A percentile compares a stretch with the other conserved stretches of the same genome.
These are phyloP conservation scores for Gracilaria domingensis DNA, from an alignment of 23 red algal genomes.

Conservation along the genomic window DNA sequence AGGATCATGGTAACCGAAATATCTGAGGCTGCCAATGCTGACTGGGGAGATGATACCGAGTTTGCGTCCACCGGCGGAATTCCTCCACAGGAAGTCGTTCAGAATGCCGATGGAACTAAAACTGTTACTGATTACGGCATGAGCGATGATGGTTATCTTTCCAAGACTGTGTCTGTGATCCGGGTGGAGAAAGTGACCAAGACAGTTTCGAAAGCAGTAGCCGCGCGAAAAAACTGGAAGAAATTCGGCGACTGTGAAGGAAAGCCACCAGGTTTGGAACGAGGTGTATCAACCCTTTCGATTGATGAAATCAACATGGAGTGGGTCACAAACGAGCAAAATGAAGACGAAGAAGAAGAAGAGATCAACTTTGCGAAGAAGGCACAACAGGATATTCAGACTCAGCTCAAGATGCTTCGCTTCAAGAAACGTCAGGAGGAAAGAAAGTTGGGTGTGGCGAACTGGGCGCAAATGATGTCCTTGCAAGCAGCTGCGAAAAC, in stretches of 20 bases:
- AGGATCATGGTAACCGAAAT: conserved; percentile 19
- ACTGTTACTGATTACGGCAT: conserved; percentile 93
- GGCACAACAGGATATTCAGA: conserved; percentile 82
- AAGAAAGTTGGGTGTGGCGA: conserved; percentile 79
- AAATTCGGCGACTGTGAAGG: conserved; percentile 91
- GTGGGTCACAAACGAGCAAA: conserved; percentile 66
- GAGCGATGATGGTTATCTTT: conserved; percentile 84
- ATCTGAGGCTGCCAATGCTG: conserved; percentile 33
- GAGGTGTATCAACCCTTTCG: conserved; percentile 74
- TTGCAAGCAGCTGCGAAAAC: conserved; percentile 76
- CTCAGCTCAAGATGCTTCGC: conserved; percentile 75
- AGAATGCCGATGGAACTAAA: conserved; percentile 86
- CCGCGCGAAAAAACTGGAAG: conserved; percentile 82
- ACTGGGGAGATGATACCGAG: conserved; percentile 86
- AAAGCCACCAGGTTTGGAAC: conserved; percentile 71
- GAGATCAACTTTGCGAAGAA: conserved; percentile 79
- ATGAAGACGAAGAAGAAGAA: conserved; percentile 75
- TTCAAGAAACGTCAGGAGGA: conserved; percentile 85
- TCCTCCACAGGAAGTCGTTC: conserved; percentile 86
- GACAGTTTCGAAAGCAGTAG: conserved; percentile 83
- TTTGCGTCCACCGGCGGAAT: conserved; percentile 66
- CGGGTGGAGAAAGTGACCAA: conserved; percentile 67
- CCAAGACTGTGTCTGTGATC: conserved; percentile 71
- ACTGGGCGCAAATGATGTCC: conserved; percentile 97
- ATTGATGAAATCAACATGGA: conserved; percentile 93